These are phyloP conservation scores for Hansfordia pulvinata DNA, from an alignment of 2,329 filamentous ascomycete genomes.

Conservation along the genomic window DNA sequence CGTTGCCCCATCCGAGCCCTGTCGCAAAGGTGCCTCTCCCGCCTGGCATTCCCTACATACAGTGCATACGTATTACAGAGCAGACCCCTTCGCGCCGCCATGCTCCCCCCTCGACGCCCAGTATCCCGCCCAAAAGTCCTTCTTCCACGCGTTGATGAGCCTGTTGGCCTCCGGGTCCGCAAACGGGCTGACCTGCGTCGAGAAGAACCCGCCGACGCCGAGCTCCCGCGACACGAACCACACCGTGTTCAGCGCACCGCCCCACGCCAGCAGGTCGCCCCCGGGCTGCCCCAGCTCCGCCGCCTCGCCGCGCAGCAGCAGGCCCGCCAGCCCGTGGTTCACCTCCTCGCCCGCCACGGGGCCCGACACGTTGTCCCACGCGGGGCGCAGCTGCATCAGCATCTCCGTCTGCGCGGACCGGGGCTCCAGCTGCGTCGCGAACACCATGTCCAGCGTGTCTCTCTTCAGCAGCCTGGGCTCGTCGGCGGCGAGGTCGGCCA, in stretches of 20 bases:
- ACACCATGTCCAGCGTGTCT: slow-evolving; percentile 27
- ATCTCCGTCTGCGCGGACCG: slow-evolving; percentile 1
- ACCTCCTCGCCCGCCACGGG: neutral
- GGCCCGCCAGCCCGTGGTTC: neutral
- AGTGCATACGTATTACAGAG: no score
- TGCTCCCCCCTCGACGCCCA: no score
- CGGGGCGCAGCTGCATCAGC: neutral
- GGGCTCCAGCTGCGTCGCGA: slow-evolving; percentile 27
- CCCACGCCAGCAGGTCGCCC: slow-evolving; percentile 1
- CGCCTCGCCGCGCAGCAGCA: neutral
- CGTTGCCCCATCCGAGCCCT: no score
- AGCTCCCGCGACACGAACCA: neutral
- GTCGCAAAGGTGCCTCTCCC: no score
- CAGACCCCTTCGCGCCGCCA: no score
- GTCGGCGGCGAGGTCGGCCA: slow-evolving; percentile 30
- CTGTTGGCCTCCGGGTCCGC: neutral
- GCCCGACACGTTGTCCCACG: neutral
- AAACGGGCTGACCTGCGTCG: slow-evolving; percentile 1
- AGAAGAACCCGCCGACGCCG: slow-evolving; percentile 1
- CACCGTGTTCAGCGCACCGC: neutral
- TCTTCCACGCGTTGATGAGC: slow-evolving; percentile 1
- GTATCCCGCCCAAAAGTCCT: slow-evolving; percentile 1
- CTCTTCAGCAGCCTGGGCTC: slow-evolving; percentile 31
- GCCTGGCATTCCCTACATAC: no score
- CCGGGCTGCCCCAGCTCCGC: neutral